Evolutionary conservation across 371 early-diverging fungal genomes (phyloP), one percentile per base, ranked within the genome.

Genomic region (Chytridium lagenaria): DNA sequence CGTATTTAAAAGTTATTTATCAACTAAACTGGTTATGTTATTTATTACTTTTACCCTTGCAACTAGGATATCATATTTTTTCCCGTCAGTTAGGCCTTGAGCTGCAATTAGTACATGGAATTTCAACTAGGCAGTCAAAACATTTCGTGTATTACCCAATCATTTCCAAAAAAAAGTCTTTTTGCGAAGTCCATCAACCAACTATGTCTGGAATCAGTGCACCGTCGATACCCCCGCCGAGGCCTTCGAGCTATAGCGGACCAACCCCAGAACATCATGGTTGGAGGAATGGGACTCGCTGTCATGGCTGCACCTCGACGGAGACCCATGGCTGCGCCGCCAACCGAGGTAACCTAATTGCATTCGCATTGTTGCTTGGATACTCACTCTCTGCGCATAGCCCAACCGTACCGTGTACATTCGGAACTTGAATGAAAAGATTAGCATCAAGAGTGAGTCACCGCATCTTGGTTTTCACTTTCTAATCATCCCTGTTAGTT

Each of bases 401-500:
- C 80, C 80, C 0, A 74, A 78, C 50, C 67, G 91, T 69, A 94
- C 98, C 12, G 83, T 97, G 64, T 96, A 96, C 80, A 87, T 94
- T 67, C 90, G 93, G 72, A 95, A 96, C 80, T 84, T 97, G 40
- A 94, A 94, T 72, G 96, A 96, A 80, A 92, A 92, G 77, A 90
- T 93, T 64, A 92, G 92, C 70, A 69, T 91, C 33, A 86, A 88
- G 76, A 90, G 92, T 93, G 82, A 7, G 67, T 1, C n/a, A 69
- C 26, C 66, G 16, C n/a, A 36, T 22, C 34, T 23, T 37, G 19
- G 40, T 22, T 12, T 19, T 33, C 12, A 2, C 40, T n/a, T 55
- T 23, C 67, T 37, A 7, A 34, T 36, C 34, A 19, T 2, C 7
- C 28, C 7, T 26, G 23, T n/a, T 16, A 78, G 83, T 71, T 0